phyloP scores from a whole-genome alignment of 139 green algal species.

The Diplosphaera chodatii region DNA sequence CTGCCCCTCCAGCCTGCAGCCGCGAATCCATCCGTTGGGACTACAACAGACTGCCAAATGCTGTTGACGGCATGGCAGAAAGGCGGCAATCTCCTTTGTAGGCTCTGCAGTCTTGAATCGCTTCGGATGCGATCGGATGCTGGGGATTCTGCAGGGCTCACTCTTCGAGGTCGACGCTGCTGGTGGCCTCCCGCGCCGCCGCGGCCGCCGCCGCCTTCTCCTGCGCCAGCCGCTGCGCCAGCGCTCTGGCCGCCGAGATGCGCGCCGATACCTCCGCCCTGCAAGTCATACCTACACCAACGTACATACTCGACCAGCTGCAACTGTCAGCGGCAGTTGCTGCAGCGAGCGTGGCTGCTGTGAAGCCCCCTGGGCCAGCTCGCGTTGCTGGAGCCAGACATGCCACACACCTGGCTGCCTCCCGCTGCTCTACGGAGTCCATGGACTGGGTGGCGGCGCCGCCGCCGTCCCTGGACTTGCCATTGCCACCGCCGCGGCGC shows the following conservation, averaged over 20 bases:
- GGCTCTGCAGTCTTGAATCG: too few relatives aligned
- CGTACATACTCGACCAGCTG: too few relatives aligned
- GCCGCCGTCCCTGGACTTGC: not conserved
- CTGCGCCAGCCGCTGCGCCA: conserved; percentile 72
- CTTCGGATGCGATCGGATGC: too few relatives aligned
- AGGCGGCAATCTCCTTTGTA: too few relatives aligned
- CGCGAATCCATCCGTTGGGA: too few relatives aligned
- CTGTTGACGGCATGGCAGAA: too few relatives aligned
- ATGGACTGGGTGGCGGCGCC: not conserved
- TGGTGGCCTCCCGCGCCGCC: conserved; percentile 19
- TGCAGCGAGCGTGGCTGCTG: too few relatives aligned
- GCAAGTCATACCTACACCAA: too few relatives aligned
- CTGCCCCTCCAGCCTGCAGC: not conserved
- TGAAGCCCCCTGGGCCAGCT: too few relatives aligned
- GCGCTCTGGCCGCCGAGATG: conserved; percentile 46
- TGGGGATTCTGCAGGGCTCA: not conserved
- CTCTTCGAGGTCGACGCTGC: conserved; percentile 22
- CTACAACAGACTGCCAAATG: too few relatives aligned
- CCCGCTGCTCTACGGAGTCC: not conserved
- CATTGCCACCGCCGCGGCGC: not conserved
- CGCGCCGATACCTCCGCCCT: not conserved
- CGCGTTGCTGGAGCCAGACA: too few relatives aligned
- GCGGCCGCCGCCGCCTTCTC: conserved; percentile 68
- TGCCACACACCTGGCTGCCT: not conserved
- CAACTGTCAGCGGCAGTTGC: too few relatives aligned